phyloP scores from a whole-genome alignment of 2,329 filamentous ascomycete genomes.

The Hypoxylon sp. region DNA sequence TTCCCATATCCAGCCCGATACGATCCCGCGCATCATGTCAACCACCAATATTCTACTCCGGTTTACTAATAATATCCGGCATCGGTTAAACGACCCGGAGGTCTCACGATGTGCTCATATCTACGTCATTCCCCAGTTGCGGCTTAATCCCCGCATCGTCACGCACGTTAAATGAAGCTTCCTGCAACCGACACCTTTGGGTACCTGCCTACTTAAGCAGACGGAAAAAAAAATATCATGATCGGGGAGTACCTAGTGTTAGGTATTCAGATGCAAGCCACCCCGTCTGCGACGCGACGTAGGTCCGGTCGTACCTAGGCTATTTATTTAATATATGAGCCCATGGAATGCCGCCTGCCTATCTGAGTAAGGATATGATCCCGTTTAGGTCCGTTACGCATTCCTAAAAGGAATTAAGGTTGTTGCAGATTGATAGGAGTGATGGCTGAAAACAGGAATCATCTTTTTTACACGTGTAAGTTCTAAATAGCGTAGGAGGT shows the following conservation, averaged over 20 bases:
- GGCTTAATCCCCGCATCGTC: constrained; percentile 40
- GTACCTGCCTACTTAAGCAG: constrained; percentile 26
- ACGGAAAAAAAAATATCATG: not conserved
- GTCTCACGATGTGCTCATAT: constrained; percentile 1
- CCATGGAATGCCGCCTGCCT: constrained; percentile 30
- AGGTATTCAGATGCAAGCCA: constrained; percentile 40
- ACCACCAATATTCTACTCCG: not conserved
- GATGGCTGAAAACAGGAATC: constrained; percentile 2
- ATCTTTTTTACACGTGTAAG: constrained; percentile 6
- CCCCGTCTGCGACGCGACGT: constrained; percentile 30
- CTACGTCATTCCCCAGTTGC: constrained; percentile 36
- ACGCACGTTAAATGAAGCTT: constrained; percentile 39
- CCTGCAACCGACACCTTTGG: not conserved
- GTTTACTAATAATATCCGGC: not conserved
- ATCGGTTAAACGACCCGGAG: not conserved
- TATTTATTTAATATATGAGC: constrained; percentile 17
- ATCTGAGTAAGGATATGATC: constrained; percentile 38
- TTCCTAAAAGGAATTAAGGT: constrained; percentile 4
- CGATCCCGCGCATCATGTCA: not conserved
- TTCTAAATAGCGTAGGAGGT: constrained; percentile 1
- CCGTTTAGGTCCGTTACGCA: constrained; percentile 13
- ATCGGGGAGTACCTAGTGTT: too few relatives aligned
- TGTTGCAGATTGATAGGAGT: constrained; percentile 12
- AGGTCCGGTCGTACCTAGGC: constrained; percentile 18
- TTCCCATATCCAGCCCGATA: not conserved